Percentiles rank a stretch among this genome's conserved stretches.
phyloP scores from a whole-genome alignment of 306 rosid genomes.

The Pterocarpus santalinus region DNA sequence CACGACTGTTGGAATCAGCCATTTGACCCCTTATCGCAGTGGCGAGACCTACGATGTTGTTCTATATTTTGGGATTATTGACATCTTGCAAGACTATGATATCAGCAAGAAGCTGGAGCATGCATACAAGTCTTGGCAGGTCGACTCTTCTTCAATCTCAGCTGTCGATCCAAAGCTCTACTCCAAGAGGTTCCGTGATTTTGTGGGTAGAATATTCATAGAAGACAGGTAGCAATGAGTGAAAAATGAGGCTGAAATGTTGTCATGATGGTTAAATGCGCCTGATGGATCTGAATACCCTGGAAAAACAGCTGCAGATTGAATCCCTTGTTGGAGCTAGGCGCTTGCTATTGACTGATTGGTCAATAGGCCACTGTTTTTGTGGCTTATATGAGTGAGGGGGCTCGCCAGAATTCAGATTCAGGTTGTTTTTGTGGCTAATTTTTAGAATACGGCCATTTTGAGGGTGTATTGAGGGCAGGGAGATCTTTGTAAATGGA shows the following conservation, averaged over 20 bases:
- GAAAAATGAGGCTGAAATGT: background rate
- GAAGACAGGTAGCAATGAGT: slow-evolving; percentile 70
- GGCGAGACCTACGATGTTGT: slow-evolving; percentile 80
- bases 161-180: slow-evolving; percentile 98
- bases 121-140: slow-evolving; percentile 93
- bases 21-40: slow-evolving; percentile 71
- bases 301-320: slow-evolving; percentile 22
- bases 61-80: slow-evolving; percentile 91
- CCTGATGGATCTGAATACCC: slow-evolving; percentile 19
- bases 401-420: slow-evolving; percentile 36
- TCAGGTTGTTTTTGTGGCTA: slow-evolving; percentile 48
- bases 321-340: slow-evolving; percentile 8
- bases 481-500: slow-evolving; percentile 64
- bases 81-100: slow-evolving; percentile 95
- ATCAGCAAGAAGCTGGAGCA: slow-evolving; percentile 96
- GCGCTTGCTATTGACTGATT: slow-evolving; percentile 16
- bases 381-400: slow-evolving; percentile 5
- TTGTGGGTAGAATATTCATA: slow-evolving; percentile 79
- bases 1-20: slow-evolving; percentile 69
- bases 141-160: slow-evolving; percentile 84
- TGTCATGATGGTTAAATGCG: slow-evolving; percentile 13
- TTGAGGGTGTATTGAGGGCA: slow-evolving; percentile 24
- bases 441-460: slow-evolving; percentile 63
- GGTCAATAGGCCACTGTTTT: slow-evolving; percentile 38
- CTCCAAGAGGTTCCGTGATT: slow-evolving; percentile 92